phyloP scores from a whole-genome alignment of 768 basidiomycete genomes.

The Boletus tomentosulus region DNA sequence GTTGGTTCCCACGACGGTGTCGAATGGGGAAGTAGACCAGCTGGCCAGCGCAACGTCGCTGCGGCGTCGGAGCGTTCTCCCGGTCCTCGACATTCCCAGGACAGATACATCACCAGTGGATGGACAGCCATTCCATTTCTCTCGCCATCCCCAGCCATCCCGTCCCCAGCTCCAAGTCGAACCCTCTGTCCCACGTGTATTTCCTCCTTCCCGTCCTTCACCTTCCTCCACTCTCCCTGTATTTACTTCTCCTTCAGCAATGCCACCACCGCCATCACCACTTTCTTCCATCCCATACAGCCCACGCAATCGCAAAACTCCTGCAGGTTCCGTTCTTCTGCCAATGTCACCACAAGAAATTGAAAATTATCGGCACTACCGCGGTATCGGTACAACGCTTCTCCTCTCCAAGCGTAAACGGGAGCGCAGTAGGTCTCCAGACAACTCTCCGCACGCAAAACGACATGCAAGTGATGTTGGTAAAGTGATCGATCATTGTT shows the following conservation, averaged over 20 bases:
- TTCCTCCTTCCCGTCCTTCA: slow-evolving; percentile 35
- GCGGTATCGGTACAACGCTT: slow-evolving; percentile 52
- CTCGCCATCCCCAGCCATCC: slow-evolving; percentile 24
- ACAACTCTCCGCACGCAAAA: slow-evolving; percentile 42
- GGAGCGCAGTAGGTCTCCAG: slow-evolving; percentile 34
- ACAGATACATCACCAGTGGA: slow-evolving; percentile 23
- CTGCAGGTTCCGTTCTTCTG: slow-evolving; percentile 55
- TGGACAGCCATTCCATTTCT: slow-evolving; percentile 19
- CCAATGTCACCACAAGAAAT: slow-evolving; percentile 65
- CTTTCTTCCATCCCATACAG: slow-evolving; percentile 53
- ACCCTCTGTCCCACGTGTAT: slow-evolving; percentile 19
- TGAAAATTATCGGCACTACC: slow-evolving; percentile 52
- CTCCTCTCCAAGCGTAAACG: slow-evolving; percentile 53
- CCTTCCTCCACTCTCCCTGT: slow-evolving; percentile 32
- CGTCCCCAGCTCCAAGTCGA: slow-evolving; percentile 21
- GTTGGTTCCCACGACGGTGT: slow-evolving; percentile 1
- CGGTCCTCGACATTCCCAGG: slow-evolving; percentile 31
- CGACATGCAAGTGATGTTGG: slow-evolving; percentile 65
- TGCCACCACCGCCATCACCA: slow-evolving; percentile 23
- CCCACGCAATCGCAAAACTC: slow-evolving; percentile 57
- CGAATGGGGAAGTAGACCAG: slow-evolving; percentile 26
- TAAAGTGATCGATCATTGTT: slow-evolving; percentile 76
- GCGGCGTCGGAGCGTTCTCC: slow-evolving; percentile 29
- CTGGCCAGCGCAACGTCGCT: slow-evolving; percentile 23
- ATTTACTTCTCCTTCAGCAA: slow-evolving; percentile 31